Evolutionary conservation across 2,329 filamentous ascomycete genomes (phyloP).

Genomic region (Diaporthe citriasiana): DNA sequence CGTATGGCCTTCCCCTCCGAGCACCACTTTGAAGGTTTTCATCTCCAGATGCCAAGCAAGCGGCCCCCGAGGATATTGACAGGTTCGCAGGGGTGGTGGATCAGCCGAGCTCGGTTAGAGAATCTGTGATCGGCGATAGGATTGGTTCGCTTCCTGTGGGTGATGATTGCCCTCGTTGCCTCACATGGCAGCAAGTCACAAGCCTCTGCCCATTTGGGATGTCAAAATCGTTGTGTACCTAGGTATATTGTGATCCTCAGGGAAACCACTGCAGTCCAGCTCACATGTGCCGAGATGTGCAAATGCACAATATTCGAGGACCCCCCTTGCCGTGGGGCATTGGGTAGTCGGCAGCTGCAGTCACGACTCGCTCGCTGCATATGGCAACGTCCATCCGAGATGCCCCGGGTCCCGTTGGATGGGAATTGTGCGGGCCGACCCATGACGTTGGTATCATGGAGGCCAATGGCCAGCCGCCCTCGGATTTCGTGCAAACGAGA

Average conservation of each 20-base stretch:
- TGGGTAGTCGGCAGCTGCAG: background rate
- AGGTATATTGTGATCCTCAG: conserved; percentile 24
- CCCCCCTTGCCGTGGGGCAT: conserved; percentile 15
- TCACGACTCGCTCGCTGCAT: conserved; percentile 29
- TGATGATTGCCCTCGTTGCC: background rate
- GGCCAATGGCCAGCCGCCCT: conserved; percentile 22
- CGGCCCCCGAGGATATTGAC: background rate
- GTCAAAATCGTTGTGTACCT: background rate
- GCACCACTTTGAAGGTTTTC: conserved; percentile 6
- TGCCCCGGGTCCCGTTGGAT: conserved; percentile 24
- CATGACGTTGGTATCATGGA: conserved; percentile 16
- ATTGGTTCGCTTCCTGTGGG: background rate
- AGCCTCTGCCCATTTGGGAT: background rate
- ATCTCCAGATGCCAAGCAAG: conserved; percentile 19
- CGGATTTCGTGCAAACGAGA: conserved; percentile 3
- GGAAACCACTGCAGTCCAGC: background rate
- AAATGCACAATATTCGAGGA: background rate
- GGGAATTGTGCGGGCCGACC: conserved; percentile 29
- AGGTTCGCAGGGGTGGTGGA: background rate
- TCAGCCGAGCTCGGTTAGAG: conserved; percentile 2
- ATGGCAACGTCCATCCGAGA: conserved; percentile 15
- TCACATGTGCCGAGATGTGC: conserved; percentile 16
- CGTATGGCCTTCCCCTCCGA: background rate
- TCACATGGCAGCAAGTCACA: background rate
- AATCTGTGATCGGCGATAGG: background rate